A percentile compares a stretch with the other conserved stretches of the same genome.
phyloP scores from a whole-genome alignment of 1,284 basidiomycete species.

The Moesziomyces aphidis region DNA sequence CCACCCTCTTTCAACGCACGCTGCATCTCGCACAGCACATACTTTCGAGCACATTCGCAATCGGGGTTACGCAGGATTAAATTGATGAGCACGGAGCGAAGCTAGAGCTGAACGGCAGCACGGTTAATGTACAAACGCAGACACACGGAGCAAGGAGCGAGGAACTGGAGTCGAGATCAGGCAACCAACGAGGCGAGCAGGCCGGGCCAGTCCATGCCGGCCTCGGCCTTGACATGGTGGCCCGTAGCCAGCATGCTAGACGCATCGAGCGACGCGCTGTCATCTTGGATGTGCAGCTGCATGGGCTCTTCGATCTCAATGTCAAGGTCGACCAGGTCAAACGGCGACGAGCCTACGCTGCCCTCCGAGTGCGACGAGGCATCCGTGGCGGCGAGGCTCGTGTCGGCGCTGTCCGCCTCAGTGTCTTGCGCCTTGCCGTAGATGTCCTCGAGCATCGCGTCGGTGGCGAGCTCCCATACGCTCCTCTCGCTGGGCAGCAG shows the following conservation, averaged over 20 bases:
- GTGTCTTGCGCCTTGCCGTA: conserved; percentile 18
- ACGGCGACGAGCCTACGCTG: conserved; percentile 42
- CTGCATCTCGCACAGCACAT: too few species aligned
- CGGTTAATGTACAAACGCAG: conserved; percentile 17
- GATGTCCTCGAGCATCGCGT: conserved; percentile 46
- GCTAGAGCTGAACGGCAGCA: neutral
- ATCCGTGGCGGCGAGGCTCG: conserved; percentile 12
- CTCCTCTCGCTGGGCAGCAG: conserved; percentile 31
- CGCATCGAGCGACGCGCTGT: conserved; percentile 8
- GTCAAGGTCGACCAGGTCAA: conserved; percentile 47
- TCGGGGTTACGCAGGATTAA: too few species aligned
- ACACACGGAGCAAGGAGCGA: conserved; percentile 1
- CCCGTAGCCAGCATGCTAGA: neutral
- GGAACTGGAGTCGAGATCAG: neutral
- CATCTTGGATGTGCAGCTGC: conserved; percentile 35
- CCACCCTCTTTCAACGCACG: too few species aligned
- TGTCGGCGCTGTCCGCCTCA: conserved; percentile 3
- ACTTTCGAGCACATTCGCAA: too few species aligned
- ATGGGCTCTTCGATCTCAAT: conserved; percentile 50
- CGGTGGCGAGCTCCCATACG: conserved; percentile 45
- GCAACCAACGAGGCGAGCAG: conserved; percentile 33
- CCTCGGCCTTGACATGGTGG: conserved; percentile 7
- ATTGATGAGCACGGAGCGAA: neutral
- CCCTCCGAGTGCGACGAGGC: conserved; percentile 11
- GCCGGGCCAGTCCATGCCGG: conserved; percentile 34